Conservation (phyloP, 805 yeast genomes). For the Sugiyamaella mastotermitis region DNA sequence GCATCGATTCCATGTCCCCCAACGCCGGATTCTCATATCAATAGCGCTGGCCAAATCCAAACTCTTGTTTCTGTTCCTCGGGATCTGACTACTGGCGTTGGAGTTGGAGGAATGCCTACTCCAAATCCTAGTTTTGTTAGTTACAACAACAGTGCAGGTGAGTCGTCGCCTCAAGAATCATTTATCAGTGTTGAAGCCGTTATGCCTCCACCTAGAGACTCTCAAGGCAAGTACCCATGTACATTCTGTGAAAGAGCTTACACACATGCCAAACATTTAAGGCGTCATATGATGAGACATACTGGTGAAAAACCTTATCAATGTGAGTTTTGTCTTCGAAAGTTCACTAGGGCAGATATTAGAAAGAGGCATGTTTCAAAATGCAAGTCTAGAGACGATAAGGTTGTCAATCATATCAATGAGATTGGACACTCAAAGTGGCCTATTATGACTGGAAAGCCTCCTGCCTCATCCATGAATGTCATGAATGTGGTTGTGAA, state of each 20-base stretch:
- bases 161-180: not conserved
- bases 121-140: too few species aligned
- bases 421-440: too few species aligned
- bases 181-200: slow-evolving; percentile 6
- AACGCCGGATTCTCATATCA: slow-evolving; percentile 3
- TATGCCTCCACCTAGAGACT: slow-evolving; percentile 5
- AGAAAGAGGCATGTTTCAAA: slow-evolving; percentile 55
- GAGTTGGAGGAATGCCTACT: too few species aligned
- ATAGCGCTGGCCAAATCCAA: not conserved
- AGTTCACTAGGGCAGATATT: slow-evolving; percentile 69
- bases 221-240: slow-evolving; percentile 37
- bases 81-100: not conserved
- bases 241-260: slow-evolving; percentile 23
- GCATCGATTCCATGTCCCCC: not conserved
- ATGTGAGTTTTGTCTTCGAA: slow-evolving; percentile 64
- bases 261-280: slow-evolving; percentile 61
- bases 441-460: too few species aligned
- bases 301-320: slow-evolving; percentile 82
- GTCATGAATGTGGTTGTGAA: too few species aligned
- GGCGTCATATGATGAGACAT: slow-evolving; percentile 75
- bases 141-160: not conserved
- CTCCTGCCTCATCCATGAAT: too few species aligned
- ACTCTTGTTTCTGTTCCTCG: not conserved
- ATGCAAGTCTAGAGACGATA: slow-evolving; percentile 18
- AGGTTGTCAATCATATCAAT: not conserved